Conservation (phyloP, 2,329 filamentous ascomycete genomes). For the Microdochium trichocladiopsis region DNA sequence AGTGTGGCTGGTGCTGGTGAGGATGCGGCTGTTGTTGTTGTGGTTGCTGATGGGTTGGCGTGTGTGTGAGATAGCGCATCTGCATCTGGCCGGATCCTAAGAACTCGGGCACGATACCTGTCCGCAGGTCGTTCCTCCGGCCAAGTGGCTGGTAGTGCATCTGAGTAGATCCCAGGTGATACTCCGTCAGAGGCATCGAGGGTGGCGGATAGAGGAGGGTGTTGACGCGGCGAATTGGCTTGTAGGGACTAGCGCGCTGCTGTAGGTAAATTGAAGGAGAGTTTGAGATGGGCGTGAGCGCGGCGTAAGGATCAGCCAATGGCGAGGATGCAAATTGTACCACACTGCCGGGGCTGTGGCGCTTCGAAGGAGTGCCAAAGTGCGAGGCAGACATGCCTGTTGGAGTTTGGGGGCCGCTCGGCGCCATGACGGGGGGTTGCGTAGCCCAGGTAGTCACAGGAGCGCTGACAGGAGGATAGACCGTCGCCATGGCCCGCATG, state of each 20-base stretch:
- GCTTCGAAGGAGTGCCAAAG: conserved; percentile 46
- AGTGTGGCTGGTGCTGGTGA: background rate
- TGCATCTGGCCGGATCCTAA: conserved; percentile 2
- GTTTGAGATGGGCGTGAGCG: conserved; percentile 61
- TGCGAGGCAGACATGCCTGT: conserved; percentile 19
- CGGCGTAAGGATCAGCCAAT: conserved; percentile 53
- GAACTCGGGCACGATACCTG: conserved; percentile 65
- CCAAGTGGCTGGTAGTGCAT: conserved; percentile 81
- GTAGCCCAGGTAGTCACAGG: conserved; percentile 22
- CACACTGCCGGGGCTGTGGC: conserved; percentile 42
- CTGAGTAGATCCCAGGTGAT: conserved; percentile 61
- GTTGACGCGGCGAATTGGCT: conserved; percentile 81
- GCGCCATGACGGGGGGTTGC: conserved; percentile 21
- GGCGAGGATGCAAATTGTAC: conserved; percentile 61
- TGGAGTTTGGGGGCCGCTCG: conserved; percentile 23
- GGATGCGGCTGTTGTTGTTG: background rate
- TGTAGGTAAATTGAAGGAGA: conserved; percentile 85
- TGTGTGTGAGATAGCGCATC: background rate
- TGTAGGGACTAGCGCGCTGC: conserved; percentile 86
- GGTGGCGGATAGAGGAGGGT: conserved; percentile 87
- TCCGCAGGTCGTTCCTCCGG: conserved; percentile 58
- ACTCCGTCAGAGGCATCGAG: conserved; percentile 69
- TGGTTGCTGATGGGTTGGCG: background rate
- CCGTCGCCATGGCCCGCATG: conserved; percentile 68
- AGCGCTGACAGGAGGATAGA: conserved; percentile 52